Percentiles rank a stretch among this genome's conserved stretches.
These are phyloP conservation scores for Populus deltoides DNA, from an alignment of 345 rosid species.

Conservation along the genomic window DNA sequence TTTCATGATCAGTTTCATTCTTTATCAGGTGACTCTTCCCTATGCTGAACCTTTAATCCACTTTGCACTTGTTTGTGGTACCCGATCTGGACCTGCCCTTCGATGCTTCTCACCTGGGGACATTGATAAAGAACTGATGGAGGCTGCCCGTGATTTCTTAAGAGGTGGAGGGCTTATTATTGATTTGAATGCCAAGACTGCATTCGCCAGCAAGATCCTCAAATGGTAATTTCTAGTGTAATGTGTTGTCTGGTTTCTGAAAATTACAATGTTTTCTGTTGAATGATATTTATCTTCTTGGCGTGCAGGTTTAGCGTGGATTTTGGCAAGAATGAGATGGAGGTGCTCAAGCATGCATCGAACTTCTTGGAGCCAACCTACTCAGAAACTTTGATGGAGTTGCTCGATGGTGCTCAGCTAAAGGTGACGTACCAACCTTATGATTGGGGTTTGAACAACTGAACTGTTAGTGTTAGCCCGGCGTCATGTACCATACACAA, in stretches of 20 bases:
- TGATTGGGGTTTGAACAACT: conserved; percentile 76
- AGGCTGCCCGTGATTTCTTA: conserved; percentile 64
- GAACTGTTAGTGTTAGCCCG: conserved; percentile 44
- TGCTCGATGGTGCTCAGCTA: conserved; percentile 56
- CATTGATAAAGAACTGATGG: conserved; percentile 75
- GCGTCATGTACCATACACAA: conserved; percentile 8
- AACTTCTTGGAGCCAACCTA: conserved; percentile 63
- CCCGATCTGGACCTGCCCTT: conserved; percentile 81
- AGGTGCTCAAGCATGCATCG: conserved; percentile 69
- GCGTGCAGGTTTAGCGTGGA: conserved; percentile 60
- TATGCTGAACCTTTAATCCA: conserved; percentile 67
- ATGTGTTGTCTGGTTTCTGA: background rate
- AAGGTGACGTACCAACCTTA: conserved; percentile 70
- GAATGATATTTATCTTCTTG: background rate
- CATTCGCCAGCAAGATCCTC: conserved; percentile 57
- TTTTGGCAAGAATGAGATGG: conserved; percentile 71
- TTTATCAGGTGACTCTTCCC: conserved; percentile 56
- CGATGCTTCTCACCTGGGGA: conserved; percentile 69
- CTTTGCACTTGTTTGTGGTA: conserved; percentile 75
- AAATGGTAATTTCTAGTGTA: conserved; percentile 51
- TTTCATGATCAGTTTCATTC: background rate
- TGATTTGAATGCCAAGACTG: conserved; percentile 52
- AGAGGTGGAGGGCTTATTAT: conserved; percentile 66
- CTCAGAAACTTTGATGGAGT: conserved; percentile 60
- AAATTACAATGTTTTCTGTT: background rate